phyloP scores from a whole-genome alignment of 2,329 filamentous ascomycete species.

The Diaporthe capsici region DNA sequence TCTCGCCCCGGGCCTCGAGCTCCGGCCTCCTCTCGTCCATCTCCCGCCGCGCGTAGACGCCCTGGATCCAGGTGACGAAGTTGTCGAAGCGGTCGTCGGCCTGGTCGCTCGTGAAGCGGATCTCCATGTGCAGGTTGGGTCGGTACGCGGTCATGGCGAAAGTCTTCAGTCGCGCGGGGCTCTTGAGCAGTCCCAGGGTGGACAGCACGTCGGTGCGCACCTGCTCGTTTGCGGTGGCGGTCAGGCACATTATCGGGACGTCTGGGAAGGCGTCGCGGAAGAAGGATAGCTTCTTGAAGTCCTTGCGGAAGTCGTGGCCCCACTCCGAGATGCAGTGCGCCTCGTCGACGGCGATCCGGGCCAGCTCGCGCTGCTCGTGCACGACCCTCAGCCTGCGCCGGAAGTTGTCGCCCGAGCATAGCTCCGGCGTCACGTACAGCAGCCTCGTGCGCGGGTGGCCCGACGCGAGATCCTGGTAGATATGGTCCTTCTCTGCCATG shows the following conservation, averaged over 20 bases:
- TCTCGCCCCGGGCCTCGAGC: conserved; percentile 66
- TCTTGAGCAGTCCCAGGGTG: conserved; percentile 77
- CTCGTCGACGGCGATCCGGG: conserved; percentile 91
- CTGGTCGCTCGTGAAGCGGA: conserved; percentile 85
- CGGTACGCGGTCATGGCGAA: conserved; percentile 90
- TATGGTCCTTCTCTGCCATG: conserved; percentile 72
- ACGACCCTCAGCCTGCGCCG: conserved; percentile 81
- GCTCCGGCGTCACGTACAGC: conserved; percentile 93
- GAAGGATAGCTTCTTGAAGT: conserved; percentile 89
- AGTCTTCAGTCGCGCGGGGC: conserved; percentile 71
- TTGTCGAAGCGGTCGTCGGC: conserved; percentile 79
- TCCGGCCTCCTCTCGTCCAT: conserved; percentile 71
- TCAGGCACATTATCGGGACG: conserved; percentile 93
- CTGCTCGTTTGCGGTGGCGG: conserved; percentile 87
- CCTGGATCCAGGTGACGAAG: conserved; percentile 82
- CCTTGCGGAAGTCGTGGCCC: conserved; percentile 96
- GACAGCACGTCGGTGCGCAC: conserved; percentile 87
- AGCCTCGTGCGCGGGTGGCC: conserved; percentile 88
- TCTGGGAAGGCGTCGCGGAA: conserved; percentile 86
- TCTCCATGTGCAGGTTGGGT: conserved; percentile 90
- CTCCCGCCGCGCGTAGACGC: conserved; percentile 79
- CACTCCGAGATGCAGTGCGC: conserved; percentile 98
- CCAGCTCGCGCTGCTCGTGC: conserved; percentile 85
- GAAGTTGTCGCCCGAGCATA: conserved; percentile 84
- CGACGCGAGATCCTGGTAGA: conserved; percentile 86